Conservation (phyloP, 257 asterid species). For the Solanum megistacrolobum region DNA sequence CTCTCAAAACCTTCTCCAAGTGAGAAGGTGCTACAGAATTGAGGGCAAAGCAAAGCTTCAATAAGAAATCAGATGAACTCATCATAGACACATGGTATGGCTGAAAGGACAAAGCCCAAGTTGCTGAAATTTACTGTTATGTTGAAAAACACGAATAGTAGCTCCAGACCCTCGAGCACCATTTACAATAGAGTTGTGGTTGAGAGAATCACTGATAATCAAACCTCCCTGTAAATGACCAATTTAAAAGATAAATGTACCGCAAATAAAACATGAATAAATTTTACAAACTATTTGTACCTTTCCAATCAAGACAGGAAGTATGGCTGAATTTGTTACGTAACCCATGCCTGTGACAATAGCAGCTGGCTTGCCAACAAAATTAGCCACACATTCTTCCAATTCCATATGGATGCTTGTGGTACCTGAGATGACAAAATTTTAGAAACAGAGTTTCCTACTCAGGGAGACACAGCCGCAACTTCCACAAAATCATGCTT, state of each 20-base stretch:
- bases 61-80: neutral
- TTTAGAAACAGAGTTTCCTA: neutral
- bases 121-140: slow-evolving; percentile 54
- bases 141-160: slow-evolving; percentile 90
- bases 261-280: neutral
- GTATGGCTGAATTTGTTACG: slow-evolving; percentile 90
- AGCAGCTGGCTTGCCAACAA: slow-evolving; percentile 90
- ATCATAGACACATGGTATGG: neutral
- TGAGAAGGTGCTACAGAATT: slow-evolving; percentile 69
- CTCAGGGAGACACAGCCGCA: neutral
- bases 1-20: slow-evolving; percentile 85
- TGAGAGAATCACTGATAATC: slow-evolving; percentile 90
- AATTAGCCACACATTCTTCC: slow-evolving; percentile 85
- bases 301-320: slow-evolving; percentile 84
- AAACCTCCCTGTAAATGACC: slow-evolving; percentile 62
- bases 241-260: slow-evolving; percentile 5
- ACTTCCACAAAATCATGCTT: slow-evolving; percentile 7
- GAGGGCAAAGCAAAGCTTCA: slow-evolving; percentile 8
- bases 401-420: slow-evolving; percentile 65
- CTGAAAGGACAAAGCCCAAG: slow-evolving; percentile 1
- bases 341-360: slow-evolving; percentile 97
- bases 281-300: slow-evolving; percentile 24
- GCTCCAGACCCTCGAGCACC: slow-evolving; percentile 99
- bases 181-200: slow-evolving; percentile 94
- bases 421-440: slow-evolving; percentile 47